phyloP scores from a whole-genome alignment of 208 protist species.

The Wallacemonas collosoma region DNA sequence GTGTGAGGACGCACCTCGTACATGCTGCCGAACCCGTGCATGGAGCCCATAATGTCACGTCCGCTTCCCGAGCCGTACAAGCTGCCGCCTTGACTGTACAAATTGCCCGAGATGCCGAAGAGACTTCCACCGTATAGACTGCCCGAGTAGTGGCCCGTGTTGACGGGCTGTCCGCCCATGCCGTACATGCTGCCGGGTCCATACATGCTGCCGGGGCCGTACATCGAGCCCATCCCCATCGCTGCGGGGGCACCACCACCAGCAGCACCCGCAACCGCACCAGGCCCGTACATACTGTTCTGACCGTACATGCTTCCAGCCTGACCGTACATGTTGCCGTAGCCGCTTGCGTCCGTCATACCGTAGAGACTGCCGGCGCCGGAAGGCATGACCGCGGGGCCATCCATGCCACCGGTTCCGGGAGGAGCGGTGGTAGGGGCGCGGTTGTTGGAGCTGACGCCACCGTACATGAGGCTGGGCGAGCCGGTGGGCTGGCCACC shows the following conservation, averaged over 20 bases:
- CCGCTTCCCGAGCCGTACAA: slow-evolving; percentile 36
- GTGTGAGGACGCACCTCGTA: slow-evolving; percentile 41
- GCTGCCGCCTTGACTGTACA: slow-evolving; percentile 46
- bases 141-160: slow-evolving; percentile 31
- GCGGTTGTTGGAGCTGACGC: slow-evolving; percentile 15
- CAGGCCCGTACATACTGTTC: slow-evolving; percentile 24
- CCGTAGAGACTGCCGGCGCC: slow-evolving; percentile 11
- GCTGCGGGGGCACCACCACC: slow-evolving; percentile 14
- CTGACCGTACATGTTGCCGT: slow-evolving; percentile 30
- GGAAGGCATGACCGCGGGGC: neutral
- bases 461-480: slow-evolving; percentile 14
- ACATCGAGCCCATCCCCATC: slow-evolving; percentile 18
- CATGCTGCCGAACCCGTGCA: slow-evolving; percentile 51
- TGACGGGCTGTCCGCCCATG: slow-evolving; percentile 19
- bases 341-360: slow-evolving; percentile 8
- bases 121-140: slow-evolving; percentile 46
- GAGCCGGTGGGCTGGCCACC: slow-evolving; percentile 8
- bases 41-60: slow-evolving; percentile 41
- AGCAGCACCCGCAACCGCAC: slow-evolving; percentile 19
- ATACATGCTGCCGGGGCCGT: slow-evolving; percentile 27
- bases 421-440: slow-evolving; percentile 1
- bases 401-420: slow-evolving; percentile 6
- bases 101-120: slow-evolving; percentile 33
- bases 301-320: slow-evolving; percentile 29
- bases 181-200: slow-evolving; percentile 31